Evolutionary conservation across 2,329 filamentous ascomycete species (phyloP).

Genomic region (Diaporthe citrichinensis): DNA sequence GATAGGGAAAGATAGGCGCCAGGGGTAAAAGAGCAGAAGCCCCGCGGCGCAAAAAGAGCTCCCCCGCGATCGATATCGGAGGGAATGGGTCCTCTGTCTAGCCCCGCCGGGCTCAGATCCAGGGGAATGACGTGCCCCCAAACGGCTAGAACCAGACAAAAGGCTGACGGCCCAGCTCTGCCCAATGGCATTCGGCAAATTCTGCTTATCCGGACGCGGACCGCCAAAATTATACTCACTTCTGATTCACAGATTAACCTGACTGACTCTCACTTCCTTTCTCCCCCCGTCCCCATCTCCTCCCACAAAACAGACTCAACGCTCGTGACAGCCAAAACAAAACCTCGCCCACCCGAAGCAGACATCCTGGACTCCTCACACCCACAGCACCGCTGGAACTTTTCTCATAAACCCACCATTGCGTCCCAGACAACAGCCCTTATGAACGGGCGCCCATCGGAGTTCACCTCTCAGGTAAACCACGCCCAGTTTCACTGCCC

Average conservation of each 20-base stretch:
- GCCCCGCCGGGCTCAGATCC: constrained; percentile 31
- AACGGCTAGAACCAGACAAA: constrained; percentile 30
- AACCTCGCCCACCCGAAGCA: constrained; percentile 1
- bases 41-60: neutral
- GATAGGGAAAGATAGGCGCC: neutral
- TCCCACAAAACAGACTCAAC: constrained; percentile 30
- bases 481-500: constrained; percentile 20
- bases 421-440: constrained; percentile 69
- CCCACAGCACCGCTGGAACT: constrained; percentile 41
- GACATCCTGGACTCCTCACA: constrained; percentile 33
- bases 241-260: constrained; percentile 30
- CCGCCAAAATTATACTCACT: constrained; percentile 29
- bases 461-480: constrained; percentile 89
- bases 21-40: neutral
- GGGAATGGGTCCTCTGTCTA: neutral
- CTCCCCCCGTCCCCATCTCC: constrained; percentile 6
- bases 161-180: neutral
- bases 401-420: constrained; percentile 45
- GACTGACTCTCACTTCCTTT: constrained; percentile 34
- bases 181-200: constrained; percentile 34
- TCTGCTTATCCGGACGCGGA: constrained; percentile 35
- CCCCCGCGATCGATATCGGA: constrained; percentile 38
- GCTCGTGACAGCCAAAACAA: constrained; percentile 22
- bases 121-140: constrained; percentile 28
- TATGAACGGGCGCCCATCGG: constrained; percentile 88